Base-by-base conservation (phyloP, 345 rosid genomes). In the Erucastrum elatum region DNA sequence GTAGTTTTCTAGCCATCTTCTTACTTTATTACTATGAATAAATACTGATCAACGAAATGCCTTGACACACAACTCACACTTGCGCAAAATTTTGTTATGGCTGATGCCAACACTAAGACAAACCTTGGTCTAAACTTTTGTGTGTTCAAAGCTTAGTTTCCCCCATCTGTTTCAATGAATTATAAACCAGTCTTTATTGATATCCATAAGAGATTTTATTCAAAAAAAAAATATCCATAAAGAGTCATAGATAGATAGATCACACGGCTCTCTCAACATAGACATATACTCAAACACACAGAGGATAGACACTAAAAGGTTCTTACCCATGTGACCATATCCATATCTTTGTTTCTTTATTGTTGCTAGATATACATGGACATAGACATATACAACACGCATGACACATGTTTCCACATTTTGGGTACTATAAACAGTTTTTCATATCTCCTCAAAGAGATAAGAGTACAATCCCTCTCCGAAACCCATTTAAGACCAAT, bases 351-450 rank as follows among this genome's bases (percentile, higher is more conserved):
- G 21, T 21, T 21, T 21, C 21, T 21, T 21, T 21, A 21, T 21
- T 21, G 21, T 21, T 21, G 21, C 21, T 21, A 21, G 21, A 21
- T 21, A 21, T 21, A 21, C 21, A 21, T 21, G 21, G 21, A 21
- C 44, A 37, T 4, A 13, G 44, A 64, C 26, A 71, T 15, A 65
- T 55, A 66, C 64, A 79, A 35, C 41, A 66, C 25, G 58, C 16
- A 79, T 29, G 34, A 46, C 64, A 53, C 71, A 62, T 74, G 82
- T 68, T 69, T 80, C 82, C 51, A 68, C 79, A 63, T 80, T 68
- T 80, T 68, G 37, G 70, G 82, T 51, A 74, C 35, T 17, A 29
- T 4, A 74, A 80, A 67, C 25, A 25, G 5, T 72, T 72, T 60
- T 30, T 31, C 72, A 58, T 71, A 55, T 6, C 68, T 67, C 67